Conservation (phyloP, 768 basidiomycete genomes). For the Boletellus ananiceps region DNA sequence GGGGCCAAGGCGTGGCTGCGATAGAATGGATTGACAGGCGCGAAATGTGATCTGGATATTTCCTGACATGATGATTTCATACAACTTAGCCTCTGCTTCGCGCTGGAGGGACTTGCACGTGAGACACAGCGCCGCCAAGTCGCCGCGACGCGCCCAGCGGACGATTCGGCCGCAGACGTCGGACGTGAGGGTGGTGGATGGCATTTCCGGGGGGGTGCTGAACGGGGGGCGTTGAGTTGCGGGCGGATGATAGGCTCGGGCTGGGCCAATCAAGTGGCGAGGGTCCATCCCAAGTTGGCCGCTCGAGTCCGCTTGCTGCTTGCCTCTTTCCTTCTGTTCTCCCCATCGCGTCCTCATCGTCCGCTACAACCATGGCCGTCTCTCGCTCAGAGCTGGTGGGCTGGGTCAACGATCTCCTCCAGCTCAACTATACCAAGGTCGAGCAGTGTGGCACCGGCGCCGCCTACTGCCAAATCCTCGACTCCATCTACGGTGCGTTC, state of each 20-base stretch:
- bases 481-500: conserved; percentile 84
- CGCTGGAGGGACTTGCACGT: conserved; percentile 45
- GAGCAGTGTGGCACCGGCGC: conserved; percentile 90
- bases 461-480: conserved; percentile 92
- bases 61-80: conserved; percentile 37
- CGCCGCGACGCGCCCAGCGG: conserved; percentile 30
- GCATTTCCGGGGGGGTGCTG: conserved; percentile 8
- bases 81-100: conserved; percentile 45
- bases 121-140: conserved; percentile 42
- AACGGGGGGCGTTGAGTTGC: background rate
- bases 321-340: conserved; percentile 2
- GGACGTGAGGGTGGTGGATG: conserved; percentile 31
- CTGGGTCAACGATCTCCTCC: conserved; percentile 94
- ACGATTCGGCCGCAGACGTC: conserved; percentile 42
- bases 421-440: conserved; percentile 87
- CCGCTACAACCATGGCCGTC: conserved; percentile 40
- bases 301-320: no score
- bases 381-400: conserved; percentile 83
- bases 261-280: conserved; percentile 5
- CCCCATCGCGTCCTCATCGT: conserved; percentile 7
- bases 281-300: conserved; percentile 1
- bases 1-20: conserved; percentile 34
- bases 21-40: conserved; percentile 38
- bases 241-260: background rate
- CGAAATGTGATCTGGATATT: conserved; percentile 34